phyloP scores from a whole-genome alignment of 768 basidiomycete genomes.

The Phlegmacium glaucopus region DNA sequence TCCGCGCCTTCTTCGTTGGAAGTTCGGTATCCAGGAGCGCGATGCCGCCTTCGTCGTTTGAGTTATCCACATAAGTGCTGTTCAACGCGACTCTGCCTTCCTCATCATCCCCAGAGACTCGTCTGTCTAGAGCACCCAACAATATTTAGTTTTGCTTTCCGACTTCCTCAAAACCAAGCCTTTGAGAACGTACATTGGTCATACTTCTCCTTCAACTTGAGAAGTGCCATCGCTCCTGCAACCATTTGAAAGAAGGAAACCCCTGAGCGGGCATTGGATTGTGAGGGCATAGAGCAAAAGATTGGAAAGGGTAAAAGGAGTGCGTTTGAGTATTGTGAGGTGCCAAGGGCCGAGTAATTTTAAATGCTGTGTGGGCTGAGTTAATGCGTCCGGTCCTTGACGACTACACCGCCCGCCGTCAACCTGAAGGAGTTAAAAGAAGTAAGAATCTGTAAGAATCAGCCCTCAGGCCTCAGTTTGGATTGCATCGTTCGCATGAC shows the following conservation, averaged over 20 bases:
- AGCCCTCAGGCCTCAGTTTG: not conserved
- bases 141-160: not conserved
- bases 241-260: constrained; percentile 42
- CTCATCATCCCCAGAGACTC: constrained; percentile 39
- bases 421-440: too few species aligned
- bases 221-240: constrained; percentile 38
- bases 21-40: constrained; percentile 31
- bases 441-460: too few species aligned
- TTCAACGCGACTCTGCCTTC: constrained; percentile 33
- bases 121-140: constrained; percentile 32
- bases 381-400: too few species aligned
- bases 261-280: constrained; percentile 5
- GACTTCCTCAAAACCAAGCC: not conserved
- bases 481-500: not conserved
- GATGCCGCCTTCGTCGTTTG: constrained; percentile 26
- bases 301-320: too few species aligned
- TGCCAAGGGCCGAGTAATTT: not conserved
- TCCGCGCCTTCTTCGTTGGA: constrained; percentile 28
- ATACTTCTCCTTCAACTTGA: constrained; percentile 45
- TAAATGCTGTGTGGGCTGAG: too few species aligned
- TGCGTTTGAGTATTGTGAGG: too few species aligned
- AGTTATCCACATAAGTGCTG: constrained; percentile 12
- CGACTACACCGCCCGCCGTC: too few species aligned
- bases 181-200: constrained; percentile 44
- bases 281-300: constrained; percentile 6